Evolutionary conservation across 306 rosid genomes (phyloP), one percentile per base, ranked within the genome.

Genomic region (Parietaria judaica): DNA sequence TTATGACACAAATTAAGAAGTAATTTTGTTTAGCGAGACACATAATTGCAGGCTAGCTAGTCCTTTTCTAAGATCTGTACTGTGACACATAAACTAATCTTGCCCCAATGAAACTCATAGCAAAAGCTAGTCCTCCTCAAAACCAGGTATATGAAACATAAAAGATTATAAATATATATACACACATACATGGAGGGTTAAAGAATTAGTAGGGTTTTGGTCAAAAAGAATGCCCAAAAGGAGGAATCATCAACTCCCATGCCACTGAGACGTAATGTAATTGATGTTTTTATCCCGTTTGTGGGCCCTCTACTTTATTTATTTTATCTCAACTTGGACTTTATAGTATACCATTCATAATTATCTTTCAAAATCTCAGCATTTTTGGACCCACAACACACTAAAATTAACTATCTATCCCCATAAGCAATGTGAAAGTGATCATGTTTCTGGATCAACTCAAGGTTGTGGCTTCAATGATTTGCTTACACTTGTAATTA

Each of bases 231-330:
- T 52, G 69, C 52, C 65, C 70, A 61, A 76, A 70, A 69, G 69
- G 61, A 65, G 60, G 56, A 72, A 87, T 84, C 85, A 88, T 84
- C 77, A 80, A 79, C 69, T 72, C 82, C 81, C 87, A 80, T 78
- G 84, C 81, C 87, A 72, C 63, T 82, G 63, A 64, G 84, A 78
- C 73, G 39, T 7, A 58, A 64, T 69, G 78, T 77, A 75, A 51
- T 80, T 88, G 84, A 88, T 84, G 86, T 61, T 76, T 72, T 60
- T 80, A 68, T 49, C 85, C 64, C 37, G 10, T 65, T 66, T 86
- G 78, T 60, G 86, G 91, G 68, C 67, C 82, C 57, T 17, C 46
- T 43, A 37, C 66, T 66, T 12, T 41, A 13, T 16, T 63, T 48
- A 47, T 37, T 55, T 67, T 72, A 7, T 10, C 62, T 48, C 50